These are phyloP conservation scores for Laetiporus sulphureus DNA, from an alignment of 1,284 basidiomycete species.

Conservation along the genomic window DNA sequence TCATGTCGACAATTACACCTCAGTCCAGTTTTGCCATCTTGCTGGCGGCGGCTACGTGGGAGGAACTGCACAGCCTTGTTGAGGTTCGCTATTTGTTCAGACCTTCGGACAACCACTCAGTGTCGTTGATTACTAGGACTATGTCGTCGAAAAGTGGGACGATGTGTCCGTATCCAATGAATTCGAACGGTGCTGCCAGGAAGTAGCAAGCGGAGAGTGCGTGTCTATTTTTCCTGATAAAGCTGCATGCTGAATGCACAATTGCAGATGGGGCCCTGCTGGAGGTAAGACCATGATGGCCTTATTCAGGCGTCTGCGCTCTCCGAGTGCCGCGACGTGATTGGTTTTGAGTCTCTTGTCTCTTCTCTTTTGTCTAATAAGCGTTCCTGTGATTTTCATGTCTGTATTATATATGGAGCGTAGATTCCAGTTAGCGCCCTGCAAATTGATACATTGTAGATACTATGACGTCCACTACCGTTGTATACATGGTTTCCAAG, in stretches of 20 bases:
- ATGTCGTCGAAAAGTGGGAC: constrained; percentile 64
- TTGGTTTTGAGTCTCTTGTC: too few species aligned
- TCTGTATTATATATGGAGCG: too few species aligned
- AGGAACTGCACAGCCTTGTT: constrained; percentile 54
- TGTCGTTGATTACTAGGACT: constrained; percentile 37
- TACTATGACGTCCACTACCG: too few species aligned
- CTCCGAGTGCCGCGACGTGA: constrained; percentile 31
- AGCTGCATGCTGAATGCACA: constrained; percentile 5
- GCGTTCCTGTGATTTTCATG: too few species aligned
- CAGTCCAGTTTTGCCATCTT: constrained; percentile 66
- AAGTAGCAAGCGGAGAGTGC: constrained; percentile 66
- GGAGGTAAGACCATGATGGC: constrained; percentile 61
- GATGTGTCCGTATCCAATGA: constrained; percentile 56
- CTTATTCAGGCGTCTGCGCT: constrained; percentile 59
- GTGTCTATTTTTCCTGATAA: constrained; percentile 21
- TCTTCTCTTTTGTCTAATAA: too few species aligned
- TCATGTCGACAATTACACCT: constrained; percentile 69
- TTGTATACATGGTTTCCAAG: too few species aligned
- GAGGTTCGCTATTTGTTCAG: constrained; percentile 34
- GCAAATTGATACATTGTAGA: too few species aligned
- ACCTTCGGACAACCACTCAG: background rate
- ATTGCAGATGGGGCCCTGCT: constrained; percentile 58
- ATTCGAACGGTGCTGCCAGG: constrained; percentile 63
- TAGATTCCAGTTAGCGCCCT: too few species aligned
- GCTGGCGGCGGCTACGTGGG: constrained; percentile 61